These are phyloP conservation scores for Podosphaera xanthii DNA, from an alignment of 2,329 filamentous ascomycete species.

Conservation along the genomic window DNA sequence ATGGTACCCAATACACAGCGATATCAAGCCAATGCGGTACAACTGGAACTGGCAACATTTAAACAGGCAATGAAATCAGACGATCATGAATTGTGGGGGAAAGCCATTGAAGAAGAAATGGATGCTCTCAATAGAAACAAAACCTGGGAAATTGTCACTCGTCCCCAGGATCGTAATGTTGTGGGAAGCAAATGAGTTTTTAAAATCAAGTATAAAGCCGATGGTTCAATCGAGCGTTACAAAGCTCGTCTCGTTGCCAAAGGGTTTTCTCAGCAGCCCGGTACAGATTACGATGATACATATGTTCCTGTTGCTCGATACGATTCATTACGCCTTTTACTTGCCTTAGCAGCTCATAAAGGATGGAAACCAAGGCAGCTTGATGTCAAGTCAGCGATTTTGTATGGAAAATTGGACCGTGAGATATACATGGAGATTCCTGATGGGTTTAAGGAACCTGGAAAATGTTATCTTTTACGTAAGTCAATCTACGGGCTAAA, in stretches of 20 bases:
- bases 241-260: not conserved
- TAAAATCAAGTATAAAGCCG: not conserved
- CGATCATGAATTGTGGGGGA: not conserved
- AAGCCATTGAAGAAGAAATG: slow-evolving; percentile 1
- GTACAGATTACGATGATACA: not conserved
- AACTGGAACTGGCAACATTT: not conserved
- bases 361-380: not conserved
- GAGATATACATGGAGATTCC: not conserved
- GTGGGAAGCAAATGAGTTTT: not conserved
- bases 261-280: not conserved
- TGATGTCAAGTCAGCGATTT: not conserved
- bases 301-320: not conserved
- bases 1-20: not conserved
- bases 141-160: not conserved
- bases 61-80: not conserved
- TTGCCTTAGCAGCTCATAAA: not conserved
- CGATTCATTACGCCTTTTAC: not conserved
- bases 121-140: not conserved
- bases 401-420: not conserved
- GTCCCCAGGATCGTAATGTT: not conserved
- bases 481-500: not conserved
- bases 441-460: not conserved
- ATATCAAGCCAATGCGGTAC: not conserved
- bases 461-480: too few species aligned
- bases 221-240: not conserved